Evolutionary conservation across 108 stramenopile species (phyloP).

Genomic region (Parietichytrium sp.): DNA sequence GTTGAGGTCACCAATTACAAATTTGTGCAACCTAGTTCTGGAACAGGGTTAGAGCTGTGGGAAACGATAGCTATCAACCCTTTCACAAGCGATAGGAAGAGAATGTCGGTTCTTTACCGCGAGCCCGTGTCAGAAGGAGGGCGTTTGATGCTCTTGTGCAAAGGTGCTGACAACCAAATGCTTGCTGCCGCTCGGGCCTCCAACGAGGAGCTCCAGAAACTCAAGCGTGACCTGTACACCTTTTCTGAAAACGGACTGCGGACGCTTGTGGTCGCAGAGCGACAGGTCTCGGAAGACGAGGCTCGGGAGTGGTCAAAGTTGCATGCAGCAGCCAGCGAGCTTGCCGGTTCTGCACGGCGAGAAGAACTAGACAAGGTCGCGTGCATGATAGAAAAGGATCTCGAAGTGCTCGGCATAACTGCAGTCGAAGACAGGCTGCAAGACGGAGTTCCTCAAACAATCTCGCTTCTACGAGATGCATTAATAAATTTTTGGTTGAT

Average conservation of each 20-base stretch:
- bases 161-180: conserved; percentile 41
- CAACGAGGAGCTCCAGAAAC: background rate
- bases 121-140: background rate
- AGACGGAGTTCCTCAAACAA: conserved; percentile 90
- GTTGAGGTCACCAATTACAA: too few relatives aligned
- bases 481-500: conserved; percentile 97
- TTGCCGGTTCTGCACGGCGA: conserved; percentile 12
- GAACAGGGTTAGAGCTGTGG: background rate
- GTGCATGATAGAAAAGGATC: conserved; percentile 70
- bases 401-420: conserved; percentile 88
- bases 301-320: conserved; percentile 71
- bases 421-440: conserved; percentile 98
- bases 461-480: conserved; percentile 80
- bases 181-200: background rate
- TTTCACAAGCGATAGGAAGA: conserved; percentile 47
- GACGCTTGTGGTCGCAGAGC: conserved; percentile 83
- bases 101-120: conserved; percentile 59
- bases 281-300: conserved; percentile 74
- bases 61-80: conserved; percentile 3
- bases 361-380: conserved; percentile 70
- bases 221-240: conserved; percentile 33
- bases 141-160: conserved; percentile 21
- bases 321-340: conserved; percentile 61
- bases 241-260: conserved; percentile 90
- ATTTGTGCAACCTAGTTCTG: too few relatives aligned